Evolutionary conservation across 257 asterid species (phyloP), one percentile per base, ranked within the genome.

Genomic region (Nicotiana paniculata): DNA sequence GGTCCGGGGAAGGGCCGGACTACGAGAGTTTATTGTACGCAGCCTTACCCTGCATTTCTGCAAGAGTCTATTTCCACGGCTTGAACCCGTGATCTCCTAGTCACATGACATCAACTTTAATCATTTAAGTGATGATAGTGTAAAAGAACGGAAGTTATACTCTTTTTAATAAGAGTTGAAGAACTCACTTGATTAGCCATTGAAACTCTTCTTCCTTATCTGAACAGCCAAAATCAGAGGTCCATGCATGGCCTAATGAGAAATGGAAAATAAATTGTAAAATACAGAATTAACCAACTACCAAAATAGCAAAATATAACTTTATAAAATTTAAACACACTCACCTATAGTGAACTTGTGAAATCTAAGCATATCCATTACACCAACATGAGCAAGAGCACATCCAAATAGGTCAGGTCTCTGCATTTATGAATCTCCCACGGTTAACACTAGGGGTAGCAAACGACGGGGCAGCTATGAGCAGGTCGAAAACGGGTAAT

Each of bases 341-440:
- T 86, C 76, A 96, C 99, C 99, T 65, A 96, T 96, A 35, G 99
- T 96, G 79, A 96, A 96, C 87, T 92, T 94, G 91, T 96, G 99
- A 85, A 96, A 96, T 81, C 99, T 93, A 58, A 96, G 93, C 99
- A 96, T 94, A 89, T 96, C 98, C 98, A 93, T 96, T 24, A 96
- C 99, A 81, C 98, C 99, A 89, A 93, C 98, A 89, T 96, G 99
- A 82, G 98, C 98, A 76, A 94, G 95, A 79, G 98, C 99, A 84
- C 99, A 96, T 9, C 98, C 98, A 82, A 91, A 96, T 26, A 96
- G 96, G 92, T 94, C 98, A 82, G 99, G 98, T 86, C 97, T 93
- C 99, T 94, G 90, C 83, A 80, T 85, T 70, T 76, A 83, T 74
- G 85, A 77, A 57, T 77, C 58, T 80, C 11, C 9, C 43, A 39